Evolutionary conservation across 768 basidiomycete genomes (phyloP).

Genomic region (Mycena filopes): DNA sequence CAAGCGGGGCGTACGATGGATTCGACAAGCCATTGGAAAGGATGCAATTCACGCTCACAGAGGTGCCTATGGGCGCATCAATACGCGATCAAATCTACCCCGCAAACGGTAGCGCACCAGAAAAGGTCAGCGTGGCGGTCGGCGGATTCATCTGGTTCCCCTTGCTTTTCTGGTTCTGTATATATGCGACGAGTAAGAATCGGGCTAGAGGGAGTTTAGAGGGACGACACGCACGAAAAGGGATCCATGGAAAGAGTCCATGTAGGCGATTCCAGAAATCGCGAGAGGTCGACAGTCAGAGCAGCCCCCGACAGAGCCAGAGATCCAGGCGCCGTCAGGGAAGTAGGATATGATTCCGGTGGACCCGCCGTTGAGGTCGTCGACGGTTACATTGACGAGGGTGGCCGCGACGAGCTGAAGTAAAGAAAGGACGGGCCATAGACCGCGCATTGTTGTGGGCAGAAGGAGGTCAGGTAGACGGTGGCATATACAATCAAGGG

Average conservation of each 20-base stretch:
- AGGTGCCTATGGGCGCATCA: constrained; percentile 16
- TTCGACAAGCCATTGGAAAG: constrained; percentile 11
- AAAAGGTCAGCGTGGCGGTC: constrained; percentile 18
- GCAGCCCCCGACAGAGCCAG: constrained; percentile 14
- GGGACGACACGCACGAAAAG: constrained; percentile 15
- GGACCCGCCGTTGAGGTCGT: constrained; percentile 18
- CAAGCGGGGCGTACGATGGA: constrained; percentile 17
- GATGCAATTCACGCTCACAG: constrained; percentile 28
- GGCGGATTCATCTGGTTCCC: neutral
- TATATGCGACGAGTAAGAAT: neutral
- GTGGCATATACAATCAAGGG: constrained; percentile 24
- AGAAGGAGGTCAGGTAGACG: constrained; percentile 24
- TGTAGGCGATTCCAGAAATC: neutral
- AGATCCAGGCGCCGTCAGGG: constrained; percentile 9
- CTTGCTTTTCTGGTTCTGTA: neutral
- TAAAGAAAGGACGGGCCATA: constrained; percentile 23
- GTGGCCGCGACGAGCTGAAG: constrained; percentile 10
- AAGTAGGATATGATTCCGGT: constrained; percentile 17
- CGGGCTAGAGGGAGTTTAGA: neutral
- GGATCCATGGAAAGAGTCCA: constrained; percentile 15
- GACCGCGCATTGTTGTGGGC: constrained; percentile 21
- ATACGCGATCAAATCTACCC: neutral
- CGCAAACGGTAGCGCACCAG: too few species aligned
- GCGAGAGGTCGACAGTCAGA: neutral
- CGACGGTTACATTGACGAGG: constrained; percentile 10